A percentile compares a stretch with the other conserved stretches of the same genome.
Conservation (phyloP, 2,329 filamentous ascomycete genomes). For the Sporothrix inflata region DNA sequence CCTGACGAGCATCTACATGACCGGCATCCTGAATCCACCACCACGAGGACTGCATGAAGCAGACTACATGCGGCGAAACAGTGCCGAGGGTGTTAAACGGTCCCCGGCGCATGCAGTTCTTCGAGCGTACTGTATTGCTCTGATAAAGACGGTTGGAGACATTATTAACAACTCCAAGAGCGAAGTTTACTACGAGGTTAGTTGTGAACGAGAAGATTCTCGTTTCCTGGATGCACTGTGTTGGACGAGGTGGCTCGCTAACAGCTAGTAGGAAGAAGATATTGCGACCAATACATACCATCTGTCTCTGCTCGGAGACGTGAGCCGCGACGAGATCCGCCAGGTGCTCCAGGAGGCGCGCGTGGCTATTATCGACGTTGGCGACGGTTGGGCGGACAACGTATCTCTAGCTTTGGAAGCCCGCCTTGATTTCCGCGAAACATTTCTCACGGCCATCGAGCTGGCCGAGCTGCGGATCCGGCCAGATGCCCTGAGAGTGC, state of each 20-base stretch:
- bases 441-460: slow-evolving; percentile 61
- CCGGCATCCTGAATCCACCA: slow-evolving; percentile 74
- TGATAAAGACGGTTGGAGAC: slow-evolving; percentile 80
- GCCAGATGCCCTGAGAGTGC: slow-evolving; percentile 52
- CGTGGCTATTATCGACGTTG: slow-evolving; percentile 51
- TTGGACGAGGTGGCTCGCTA: not conserved
- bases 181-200: slow-evolving; percentile 83
- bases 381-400: slow-evolving; percentile 46
- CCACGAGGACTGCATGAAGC: slow-evolving; percentile 67
- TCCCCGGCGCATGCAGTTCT: slow-evolving; percentile 59
- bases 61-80: slow-evolving; percentile 56
- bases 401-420: slow-evolving; percentile 60
- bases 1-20: slow-evolving; percentile 89
- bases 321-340: slow-evolving; percentile 61
- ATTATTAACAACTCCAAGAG: slow-evolving; percentile 76
- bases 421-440: slow-evolving; percentile 68
- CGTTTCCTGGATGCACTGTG: not conserved
- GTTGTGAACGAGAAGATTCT: slow-evolving; percentile 47
- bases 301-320: slow-evolving; percentile 69
- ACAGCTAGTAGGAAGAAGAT: slow-evolving; percentile 75
- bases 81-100: slow-evolving; percentile 46
- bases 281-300: slow-evolving; percentile 93
- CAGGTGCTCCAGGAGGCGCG: slow-evolving; percentile 58
- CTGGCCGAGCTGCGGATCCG: slow-evolving; percentile 50
- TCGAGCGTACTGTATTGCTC: slow-evolving; percentile 80